Evolutionary conservation across 192 early-diverging fungal species (phyloP), one percentile per base, ranked within the genome.

Genomic region (Backusella macrospora): DNA sequence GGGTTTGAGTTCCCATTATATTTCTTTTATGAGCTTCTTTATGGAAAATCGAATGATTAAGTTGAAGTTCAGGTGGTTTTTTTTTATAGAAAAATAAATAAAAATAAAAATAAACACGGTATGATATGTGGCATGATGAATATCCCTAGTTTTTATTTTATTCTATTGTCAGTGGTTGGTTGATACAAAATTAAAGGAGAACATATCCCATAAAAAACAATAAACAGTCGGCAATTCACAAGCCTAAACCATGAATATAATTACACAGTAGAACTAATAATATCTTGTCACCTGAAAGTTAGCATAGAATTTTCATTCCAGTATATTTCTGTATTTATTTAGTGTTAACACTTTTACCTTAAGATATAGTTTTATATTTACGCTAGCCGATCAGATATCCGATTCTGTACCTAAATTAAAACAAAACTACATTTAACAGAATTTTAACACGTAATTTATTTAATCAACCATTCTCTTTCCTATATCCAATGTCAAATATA

Each of bases 331-430:
- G 26, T 26, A 10, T 59, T 59, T 59, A 26, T 21, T 59, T 23
- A 26, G 52, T 1, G 1, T 23, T 59, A 12, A 12, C 13, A 23
- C 9, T 59, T 59, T 59, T 59, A 26, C 9, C 8, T 12, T 34
- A 34, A 34, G 29, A 34, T 2, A 5, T 59, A 59, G 21, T 12
- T 14, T 10, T 26, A 59, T 26, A 42, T 66, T 66, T 40, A 7
- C 40, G 43, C 37, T 18, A 66, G 40, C 65, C 65, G 65, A 66
- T 66, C 65, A 21, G 9, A 66, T 66, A 66, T 66, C 65, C 65
- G 65, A 42, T 40, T 66, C 16, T 40, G 39, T 43, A 42, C 10
- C 65, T 40, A 18, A 16, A 42, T 66, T 66, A 38, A 18, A 40
- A 66, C 40, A 40, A 38, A 40, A 38, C 37, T 6, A 18, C 18